Percentiles rank a stretch among this genome's conserved stretches.
These are phyloP conservation scores for Pelargonium nanum DNA, from an alignment of 345 rosid genomes.

Conservation along the genomic window DNA sequence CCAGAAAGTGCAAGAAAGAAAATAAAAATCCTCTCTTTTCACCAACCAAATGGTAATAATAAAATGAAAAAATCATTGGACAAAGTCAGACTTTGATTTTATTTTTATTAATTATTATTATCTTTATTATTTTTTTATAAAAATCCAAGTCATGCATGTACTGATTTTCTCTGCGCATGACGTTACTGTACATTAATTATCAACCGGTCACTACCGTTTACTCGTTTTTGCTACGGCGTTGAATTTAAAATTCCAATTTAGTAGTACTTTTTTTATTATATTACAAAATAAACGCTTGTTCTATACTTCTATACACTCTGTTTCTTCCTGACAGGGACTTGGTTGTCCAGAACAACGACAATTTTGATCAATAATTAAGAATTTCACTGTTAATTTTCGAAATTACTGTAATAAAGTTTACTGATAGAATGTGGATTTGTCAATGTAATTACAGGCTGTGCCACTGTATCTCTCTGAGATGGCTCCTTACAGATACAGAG, in stretches of 20 bases:
- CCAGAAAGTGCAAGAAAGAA: slow-evolving; percentile 8
- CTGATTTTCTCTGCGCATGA: slow-evolving; percentile 10
- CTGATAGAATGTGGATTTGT: not conserved
- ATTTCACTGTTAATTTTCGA: too few species aligned
- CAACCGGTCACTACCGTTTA: slow-evolving; percentile 4
- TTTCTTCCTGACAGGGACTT: too few species aligned
- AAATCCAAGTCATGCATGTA: not conserved
- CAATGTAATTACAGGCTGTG: slow-evolving; percentile 6
- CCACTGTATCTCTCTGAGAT: slow-evolving; percentile 23
- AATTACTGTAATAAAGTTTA: not conserved
- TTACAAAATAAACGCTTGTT: too few species aligned
- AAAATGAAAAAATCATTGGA: not conserved
- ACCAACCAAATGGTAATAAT: slow-evolving; percentile 5
- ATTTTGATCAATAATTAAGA: too few species aligned
- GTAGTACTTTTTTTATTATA: too few species aligned
- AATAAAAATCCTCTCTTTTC: not conserved
- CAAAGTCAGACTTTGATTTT: not conserved
- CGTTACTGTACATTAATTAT: not conserved
- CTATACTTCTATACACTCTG: too few species aligned
- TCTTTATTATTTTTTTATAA: not conserved
- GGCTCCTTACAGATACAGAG: slow-evolving; percentile 17
- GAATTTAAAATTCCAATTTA: slow-evolving; percentile 13
- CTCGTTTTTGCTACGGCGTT: slow-evolving; percentile 17
- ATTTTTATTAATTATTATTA: too few species aligned
- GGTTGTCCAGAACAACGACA: too few species aligned